Base-by-base conservation (phyloP, 2,329 filamentous ascomycete species). In the Ophiognomonia clavigignenti-juglandacearum region DNA sequence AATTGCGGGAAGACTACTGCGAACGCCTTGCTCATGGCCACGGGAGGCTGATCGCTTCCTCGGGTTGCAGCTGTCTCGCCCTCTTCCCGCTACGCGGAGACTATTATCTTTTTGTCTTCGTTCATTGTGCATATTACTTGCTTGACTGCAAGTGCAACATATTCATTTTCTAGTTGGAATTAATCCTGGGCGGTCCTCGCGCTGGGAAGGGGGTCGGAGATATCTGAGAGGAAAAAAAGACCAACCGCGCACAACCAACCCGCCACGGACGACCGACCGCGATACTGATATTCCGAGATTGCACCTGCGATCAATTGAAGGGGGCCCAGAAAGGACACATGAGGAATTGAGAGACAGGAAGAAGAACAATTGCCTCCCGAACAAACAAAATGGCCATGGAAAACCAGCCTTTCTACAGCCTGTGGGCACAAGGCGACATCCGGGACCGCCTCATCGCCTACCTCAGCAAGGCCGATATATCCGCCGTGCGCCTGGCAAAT, bases 401-500 rank as follows among this genome's bases (percentile, higher is more conserved):
- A 59, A 66, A 71, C 58, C 69, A 72, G 61, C 57, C 65, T 58
- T 77, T 82, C 64, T 71, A 78, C 68, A 65, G 71, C 68, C 68
- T 81, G 61, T 74, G 78, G 70, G 72, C 76, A 62, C 68, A 71
- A 54, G 69, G 74, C 37, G 56, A 61, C 54, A 67, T 80, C 66
- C 70, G 73, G 45, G 68, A 77, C 60, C 62, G 53, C 40, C 69
- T 82, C 58, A 71, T 80, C 56, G 64, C 69, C 48, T 56, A 69
- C 44, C 66, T 82, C 53, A 61, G 71, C 54, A 74, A 70, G 43
- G 57, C 70, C 50, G 77, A 80, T 57, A 64, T 81, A 53, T 77
- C 77, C 67, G 70, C 75, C 53, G 59, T 90, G 44, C 81, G 86
- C 51, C 74, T 85, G 45, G 75, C 82, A 57, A 86, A 79, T 58